phyloP scores from a whole-genome alignment of 2,329 filamentous ascomycete genomes.

The Apiospora saccharicola region DNA sequence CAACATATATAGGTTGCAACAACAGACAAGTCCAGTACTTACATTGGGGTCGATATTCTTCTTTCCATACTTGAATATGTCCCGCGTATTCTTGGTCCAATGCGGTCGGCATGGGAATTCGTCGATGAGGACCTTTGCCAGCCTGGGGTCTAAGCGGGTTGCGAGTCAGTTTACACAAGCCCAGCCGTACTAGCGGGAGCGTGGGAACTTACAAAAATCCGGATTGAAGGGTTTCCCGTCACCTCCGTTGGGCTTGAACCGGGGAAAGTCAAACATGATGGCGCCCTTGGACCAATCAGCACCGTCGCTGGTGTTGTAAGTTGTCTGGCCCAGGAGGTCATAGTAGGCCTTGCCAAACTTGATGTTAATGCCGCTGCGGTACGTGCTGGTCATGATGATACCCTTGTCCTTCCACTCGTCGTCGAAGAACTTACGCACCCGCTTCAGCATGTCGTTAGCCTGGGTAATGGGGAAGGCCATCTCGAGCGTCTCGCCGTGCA shows the following conservation, averaged over 20 bases:
- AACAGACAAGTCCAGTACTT: slow-evolving; percentile 29
- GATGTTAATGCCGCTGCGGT: slow-evolving; percentile 60
- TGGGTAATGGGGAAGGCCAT: slow-evolving; percentile 58
- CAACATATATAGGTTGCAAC: background rate
- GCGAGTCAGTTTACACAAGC: slow-evolving; percentile 3
- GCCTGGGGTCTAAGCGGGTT: slow-evolving; percentile 46
- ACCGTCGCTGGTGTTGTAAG: slow-evolving; percentile 54
- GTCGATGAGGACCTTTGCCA: slow-evolving; percentile 54
- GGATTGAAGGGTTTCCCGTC: slow-evolving; percentile 58
- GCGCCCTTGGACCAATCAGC: slow-evolving; percentile 57
- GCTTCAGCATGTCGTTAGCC: slow-evolving; percentile 57
- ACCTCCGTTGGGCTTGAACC: slow-evolving; percentile 53
- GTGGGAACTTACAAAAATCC: slow-evolving; percentile 52
- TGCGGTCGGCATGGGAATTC: slow-evolving; percentile 60
- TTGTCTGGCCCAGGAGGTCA: slow-evolving; percentile 58
- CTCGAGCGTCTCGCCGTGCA: slow-evolving; percentile 58
- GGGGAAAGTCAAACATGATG: slow-evolving; percentile 63
- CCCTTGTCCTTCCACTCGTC: slow-evolving; percentile 53
- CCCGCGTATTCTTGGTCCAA: slow-evolving; percentile 62
- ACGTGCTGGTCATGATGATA: slow-evolving; percentile 57
- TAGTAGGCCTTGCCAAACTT: slow-evolving; percentile 58
- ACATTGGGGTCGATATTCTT: slow-evolving; percentile 57
- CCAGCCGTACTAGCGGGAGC: background rate
- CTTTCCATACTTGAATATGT: slow-evolving; percentile 52
- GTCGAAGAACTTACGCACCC: slow-evolving; percentile 57